phyloP scores from a whole-genome alignment of 108 stramenopile species.

The Nannochloropsis salina region DNA sequence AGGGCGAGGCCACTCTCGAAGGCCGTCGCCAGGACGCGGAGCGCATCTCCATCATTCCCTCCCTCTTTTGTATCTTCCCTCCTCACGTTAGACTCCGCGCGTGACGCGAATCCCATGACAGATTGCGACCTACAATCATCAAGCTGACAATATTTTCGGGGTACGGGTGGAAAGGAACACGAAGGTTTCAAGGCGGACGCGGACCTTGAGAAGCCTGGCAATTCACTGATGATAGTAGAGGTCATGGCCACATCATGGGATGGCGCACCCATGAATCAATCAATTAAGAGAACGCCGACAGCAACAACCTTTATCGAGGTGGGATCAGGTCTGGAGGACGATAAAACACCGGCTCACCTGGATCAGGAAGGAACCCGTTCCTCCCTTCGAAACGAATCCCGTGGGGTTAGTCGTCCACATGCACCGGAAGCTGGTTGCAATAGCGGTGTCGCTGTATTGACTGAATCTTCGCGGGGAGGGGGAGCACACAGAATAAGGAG shows the following conservation, averaged over 20 bases:
- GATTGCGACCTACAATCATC: too few relatives aligned
- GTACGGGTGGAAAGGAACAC: too few relatives aligned
- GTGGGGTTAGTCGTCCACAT: not conserved
- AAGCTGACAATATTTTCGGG: too few relatives aligned
- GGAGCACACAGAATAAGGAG: not conserved
- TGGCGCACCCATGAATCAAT: not conserved
- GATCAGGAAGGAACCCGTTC: not conserved
- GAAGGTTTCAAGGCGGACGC: too few relatives aligned
- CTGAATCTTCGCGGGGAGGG: not conserved
- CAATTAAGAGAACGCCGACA: not conserved
- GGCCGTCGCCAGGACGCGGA: too few relatives aligned
- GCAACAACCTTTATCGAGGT: not conserved
- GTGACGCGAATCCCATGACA: too few relatives aligned
- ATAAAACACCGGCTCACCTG: not conserved
- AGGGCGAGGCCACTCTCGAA: too few relatives aligned
- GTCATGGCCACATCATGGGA: constrained; percentile 16
- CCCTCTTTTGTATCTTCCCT: too few relatives aligned
- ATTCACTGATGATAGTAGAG: not conserved
- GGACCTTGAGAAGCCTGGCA: not conserved
- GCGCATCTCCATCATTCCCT: too few relatives aligned
- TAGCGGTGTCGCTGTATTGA: not conserved
- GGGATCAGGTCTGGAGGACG: not conserved
- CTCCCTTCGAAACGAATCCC: constrained; percentile 2
- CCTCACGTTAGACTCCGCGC: too few relatives aligned
- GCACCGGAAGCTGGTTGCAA: not conserved